These are phyloP conservation scores for Pythium biforme DNA, from an alignment of 352 stramenopile species.

Conservation along the genomic window DNA sequence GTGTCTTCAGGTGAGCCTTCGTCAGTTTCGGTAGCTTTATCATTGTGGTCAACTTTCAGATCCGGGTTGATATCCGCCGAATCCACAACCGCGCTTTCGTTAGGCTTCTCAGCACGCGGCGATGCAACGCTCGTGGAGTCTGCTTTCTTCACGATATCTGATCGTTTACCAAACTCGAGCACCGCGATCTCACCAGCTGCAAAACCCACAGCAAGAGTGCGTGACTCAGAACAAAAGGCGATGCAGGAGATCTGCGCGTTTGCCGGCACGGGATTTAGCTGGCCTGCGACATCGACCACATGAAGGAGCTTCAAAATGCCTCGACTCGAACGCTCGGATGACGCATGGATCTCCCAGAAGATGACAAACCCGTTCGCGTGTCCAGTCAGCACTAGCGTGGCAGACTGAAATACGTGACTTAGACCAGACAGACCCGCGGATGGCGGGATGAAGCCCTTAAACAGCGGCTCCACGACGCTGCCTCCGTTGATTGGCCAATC, in stretches of 20 bases:
- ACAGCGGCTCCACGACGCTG: slow-evolving; percentile 46
- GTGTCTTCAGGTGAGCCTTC: slow-evolving; percentile 20
- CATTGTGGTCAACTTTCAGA: neutral
- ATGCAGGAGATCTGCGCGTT: slow-evolving; percentile 45
- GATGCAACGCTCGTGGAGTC: neutral
- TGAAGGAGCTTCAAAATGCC: slow-evolving; percentile 58
- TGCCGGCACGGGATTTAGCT: slow-evolving; percentile 35
- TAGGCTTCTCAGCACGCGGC: neutral
- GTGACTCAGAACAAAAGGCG: slow-evolving; percentile 45
- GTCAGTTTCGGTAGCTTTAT: neutral
- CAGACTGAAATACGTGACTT: slow-evolving; percentile 35
- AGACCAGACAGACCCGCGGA: slow-evolving; percentile 21
- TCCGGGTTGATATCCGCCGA: neutral
- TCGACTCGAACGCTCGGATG: slow-evolving; percentile 48
- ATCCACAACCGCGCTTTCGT: neutral
- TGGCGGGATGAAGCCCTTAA: slow-evolving; percentile 47
- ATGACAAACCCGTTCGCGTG: slow-evolving; percentile 54
- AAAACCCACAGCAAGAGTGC: slow-evolving; percentile 53
- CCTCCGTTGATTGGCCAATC: slow-evolving; percentile 75
- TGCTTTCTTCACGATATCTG: neutral
- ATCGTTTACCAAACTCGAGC: slow-evolving; percentile 37
- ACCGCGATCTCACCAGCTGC: slow-evolving; percentile 51
- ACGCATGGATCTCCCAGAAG: slow-evolving; percentile 61
- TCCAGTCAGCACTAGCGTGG: slow-evolving; percentile 53
- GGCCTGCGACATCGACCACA: slow-evolving; percentile 38